phyloP scores from a whole-genome alignment of 169 alveolate genomes.

The Plasmodium reichenowi region DNA sequence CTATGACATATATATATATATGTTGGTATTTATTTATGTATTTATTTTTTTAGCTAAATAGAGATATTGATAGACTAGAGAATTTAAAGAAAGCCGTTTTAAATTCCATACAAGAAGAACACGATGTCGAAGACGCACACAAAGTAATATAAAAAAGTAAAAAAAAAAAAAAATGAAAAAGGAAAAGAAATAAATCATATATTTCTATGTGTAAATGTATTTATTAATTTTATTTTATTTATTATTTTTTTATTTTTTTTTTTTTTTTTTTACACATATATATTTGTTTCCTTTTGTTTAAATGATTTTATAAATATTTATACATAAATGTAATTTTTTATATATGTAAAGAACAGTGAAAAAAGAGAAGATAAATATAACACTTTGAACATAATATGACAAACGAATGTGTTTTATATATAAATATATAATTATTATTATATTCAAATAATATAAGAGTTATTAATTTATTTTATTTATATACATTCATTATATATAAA shows the following conservation, averaged over 20 bases:
- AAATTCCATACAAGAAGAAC: slow-evolving; percentile 89
- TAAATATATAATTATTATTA: too few species aligned
- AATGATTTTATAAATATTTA: slow-evolving; percentile 14
- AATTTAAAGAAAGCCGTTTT: slow-evolving; percentile 87
- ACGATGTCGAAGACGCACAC: slow-evolving; percentile 74
- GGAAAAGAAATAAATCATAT: slow-evolving; percentile 7
- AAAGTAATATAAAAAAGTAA: slow-evolving; percentile 23
- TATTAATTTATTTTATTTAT: too few species aligned
- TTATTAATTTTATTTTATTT: slow-evolving; percentile 1
- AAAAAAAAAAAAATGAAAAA: too few species aligned
- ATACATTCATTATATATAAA: too few species aligned
- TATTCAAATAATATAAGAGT: too few species aligned
- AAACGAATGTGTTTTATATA: too few species aligned
- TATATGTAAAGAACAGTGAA: slow-evolving; percentile 11
- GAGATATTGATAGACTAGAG: slow-evolving; percentile 88
- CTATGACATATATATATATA: not conserved
- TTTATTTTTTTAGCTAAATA: slow-evolving; percentile 79
- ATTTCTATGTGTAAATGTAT: slow-evolving; percentile 29
- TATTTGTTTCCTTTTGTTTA: not conserved
- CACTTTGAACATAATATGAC: too few species aligned
- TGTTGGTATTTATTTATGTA: not conserved
- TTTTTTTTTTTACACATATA: not conserved
- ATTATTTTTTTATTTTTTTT: not conserved
- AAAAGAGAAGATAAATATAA: too few species aligned
- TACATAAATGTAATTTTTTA: slow-evolving; percentile 46